These are phyloP conservation scores for Gastrolobium villosum DNA, from an alignment of 306 rosid species.

Conservation along the genomic window DNA sequence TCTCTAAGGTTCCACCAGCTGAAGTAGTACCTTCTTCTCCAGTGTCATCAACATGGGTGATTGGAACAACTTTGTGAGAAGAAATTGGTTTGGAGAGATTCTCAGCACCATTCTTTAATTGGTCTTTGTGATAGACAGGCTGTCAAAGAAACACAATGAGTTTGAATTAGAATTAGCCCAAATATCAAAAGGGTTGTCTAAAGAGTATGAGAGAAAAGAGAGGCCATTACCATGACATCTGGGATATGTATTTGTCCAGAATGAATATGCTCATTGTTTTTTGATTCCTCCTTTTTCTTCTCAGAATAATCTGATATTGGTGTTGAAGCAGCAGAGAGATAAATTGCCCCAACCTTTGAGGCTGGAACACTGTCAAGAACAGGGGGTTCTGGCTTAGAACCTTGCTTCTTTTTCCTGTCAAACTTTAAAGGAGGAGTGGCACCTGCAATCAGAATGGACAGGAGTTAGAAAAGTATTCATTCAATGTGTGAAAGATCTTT, in stretches of 20 bases:
- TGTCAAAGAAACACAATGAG: conserved; percentile 47
- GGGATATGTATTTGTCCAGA: conserved; percentile 49
- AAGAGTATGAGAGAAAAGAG: conserved; percentile 29
- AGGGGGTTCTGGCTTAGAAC: conserved; percentile 68
- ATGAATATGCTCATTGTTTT: conserved; percentile 46
- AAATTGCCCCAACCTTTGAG: conserved; percentile 47
- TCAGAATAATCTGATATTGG: conserved; percentile 47
- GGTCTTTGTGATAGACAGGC: conserved; percentile 56
- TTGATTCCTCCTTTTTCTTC: conserved; percentile 52
- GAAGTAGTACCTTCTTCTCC: conserved; percentile 41
- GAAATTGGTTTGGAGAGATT: conserved; percentile 3
- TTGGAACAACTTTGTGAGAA: conserved; percentile 38
- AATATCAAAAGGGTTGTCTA: background rate
- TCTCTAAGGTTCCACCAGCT: conserved; percentile 48
- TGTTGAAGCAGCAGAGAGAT: conserved; percentile 50
- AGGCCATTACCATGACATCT: conserved; percentile 56
- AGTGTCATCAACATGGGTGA: conserved; percentile 25
- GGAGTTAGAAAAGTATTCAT: conserved; percentile 29
- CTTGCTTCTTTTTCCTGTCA: conserved; percentile 59
- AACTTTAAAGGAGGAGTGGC: conserved; percentile 57
- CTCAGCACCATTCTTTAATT: conserved; percentile 39
- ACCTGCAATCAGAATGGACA: conserved; percentile 57
- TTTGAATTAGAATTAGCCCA: conserved; percentile 10
- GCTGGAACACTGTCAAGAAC: conserved; percentile 51
- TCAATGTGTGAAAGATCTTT: background rate